Percentiles rank a stretch among this genome's conserved stretches.
These are phyloP conservation scores for Porogramme epimiltina DNA, from an alignment of 1,284 basidiomycete species.

Conservation along the genomic window DNA sequence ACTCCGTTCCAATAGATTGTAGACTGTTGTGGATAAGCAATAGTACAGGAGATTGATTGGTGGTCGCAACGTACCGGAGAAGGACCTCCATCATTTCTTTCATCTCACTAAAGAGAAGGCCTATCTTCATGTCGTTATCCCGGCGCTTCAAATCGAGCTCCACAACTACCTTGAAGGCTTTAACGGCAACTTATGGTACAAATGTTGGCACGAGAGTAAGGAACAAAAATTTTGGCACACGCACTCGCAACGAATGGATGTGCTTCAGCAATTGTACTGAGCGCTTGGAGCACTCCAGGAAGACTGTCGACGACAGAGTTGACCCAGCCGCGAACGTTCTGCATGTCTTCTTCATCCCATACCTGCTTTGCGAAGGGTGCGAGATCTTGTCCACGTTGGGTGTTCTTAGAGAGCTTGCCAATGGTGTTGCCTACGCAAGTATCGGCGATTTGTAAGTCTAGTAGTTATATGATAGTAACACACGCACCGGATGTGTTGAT, in stretches of 20 bases:
- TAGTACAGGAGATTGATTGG: background rate
- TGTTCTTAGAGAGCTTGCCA: no score
- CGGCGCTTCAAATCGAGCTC: constrained; percentile 41
- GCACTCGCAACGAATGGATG: constrained; percentile 33
- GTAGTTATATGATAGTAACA: no score
- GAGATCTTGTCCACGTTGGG: no score
- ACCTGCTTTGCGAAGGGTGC: no score
- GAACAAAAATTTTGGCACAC: background rate
- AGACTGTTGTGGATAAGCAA: background rate
- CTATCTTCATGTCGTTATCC: constrained; percentile 46
- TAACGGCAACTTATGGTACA: constrained; percentile 37
- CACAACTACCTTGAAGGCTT: constrained; percentile 45
- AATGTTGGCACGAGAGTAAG: background rate
- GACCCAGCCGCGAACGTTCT: no score
- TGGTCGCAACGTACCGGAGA: constrained; percentile 36
- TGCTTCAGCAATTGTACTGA: constrained; percentile 23
- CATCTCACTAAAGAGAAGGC: constrained; percentile 44
- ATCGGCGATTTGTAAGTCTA: no score
- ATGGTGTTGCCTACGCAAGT: no score
- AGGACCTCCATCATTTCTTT: constrained; percentile 46
- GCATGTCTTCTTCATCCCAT: no score
- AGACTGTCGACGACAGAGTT: no score
- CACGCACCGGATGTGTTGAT: no score
- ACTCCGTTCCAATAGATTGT: background rate
- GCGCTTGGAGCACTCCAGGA: no score